Percentiles rank a stretch among this genome's conserved stretches.
These are phyloP conservation scores for Claviceps monticola DNA, from an alignment of 2,329 filamentous ascomycete genomes.

Conservation along the genomic window DNA sequence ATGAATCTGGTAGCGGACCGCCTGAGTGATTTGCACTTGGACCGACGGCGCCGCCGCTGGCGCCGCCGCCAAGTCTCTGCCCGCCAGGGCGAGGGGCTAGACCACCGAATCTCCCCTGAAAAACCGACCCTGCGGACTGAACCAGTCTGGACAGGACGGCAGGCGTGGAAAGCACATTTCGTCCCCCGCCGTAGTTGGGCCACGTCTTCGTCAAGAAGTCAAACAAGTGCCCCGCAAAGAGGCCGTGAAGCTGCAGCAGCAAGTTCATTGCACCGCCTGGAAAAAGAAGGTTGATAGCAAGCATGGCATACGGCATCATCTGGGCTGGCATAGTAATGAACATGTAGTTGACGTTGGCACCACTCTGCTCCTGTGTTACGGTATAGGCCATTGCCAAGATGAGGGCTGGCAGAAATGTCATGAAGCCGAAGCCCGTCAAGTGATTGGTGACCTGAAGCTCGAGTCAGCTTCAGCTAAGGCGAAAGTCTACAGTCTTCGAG, in stretches of 20 bases:
- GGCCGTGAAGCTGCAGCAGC: constrained; percentile 56
- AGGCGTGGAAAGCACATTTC: constrained; percentile 64
- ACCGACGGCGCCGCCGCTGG: background rate
- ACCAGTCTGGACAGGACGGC: constrained; percentile 56
- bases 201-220: constrained; percentile 83
- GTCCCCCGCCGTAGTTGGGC: constrained; percentile 76
- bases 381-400: constrained; percentile 74
- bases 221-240: constrained; percentile 77
- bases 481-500: no score
- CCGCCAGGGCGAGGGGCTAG: constrained; percentile 26
- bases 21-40: constrained; percentile 26
- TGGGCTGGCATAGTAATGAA: constrained; percentile 74
- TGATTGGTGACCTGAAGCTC: constrained; percentile 18
- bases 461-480: constrained; percentile 8
- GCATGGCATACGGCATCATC: constrained; percentile 66
- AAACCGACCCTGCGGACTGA: constrained; percentile 20
- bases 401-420: constrained; percentile 47
- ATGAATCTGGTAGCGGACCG: constrained; percentile 46
- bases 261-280: constrained; percentile 38
- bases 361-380: constrained; percentile 71
- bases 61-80: constrained; percentile 17
- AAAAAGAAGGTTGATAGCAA: constrained; percentile 60
- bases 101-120: constrained; percentile 33
- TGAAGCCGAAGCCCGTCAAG: constrained; percentile 17
- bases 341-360: constrained; percentile 62